Evolutionary conservation across 352 stramenopile species (phyloP).

Genomic region (Pythium sp.): DNA sequence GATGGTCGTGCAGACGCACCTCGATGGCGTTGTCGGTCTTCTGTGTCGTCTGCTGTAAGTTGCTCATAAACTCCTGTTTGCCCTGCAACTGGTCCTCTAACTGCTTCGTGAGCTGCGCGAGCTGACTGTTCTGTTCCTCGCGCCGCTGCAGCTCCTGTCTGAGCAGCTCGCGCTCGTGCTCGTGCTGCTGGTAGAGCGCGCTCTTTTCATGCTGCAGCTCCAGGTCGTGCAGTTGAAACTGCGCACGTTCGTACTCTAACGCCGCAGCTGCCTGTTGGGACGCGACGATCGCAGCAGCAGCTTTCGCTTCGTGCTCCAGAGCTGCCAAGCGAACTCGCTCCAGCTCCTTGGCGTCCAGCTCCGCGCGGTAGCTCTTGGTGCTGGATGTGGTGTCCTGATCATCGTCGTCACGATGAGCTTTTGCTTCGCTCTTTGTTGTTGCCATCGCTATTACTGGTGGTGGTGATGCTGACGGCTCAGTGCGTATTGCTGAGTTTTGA

Average conservation of each 20-base stretch:
- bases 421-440: conserved; percentile 6
- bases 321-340: not conserved
- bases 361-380: not conserved
- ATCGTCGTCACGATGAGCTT: not conserved
- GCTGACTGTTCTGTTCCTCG: conserved; percentile 32
- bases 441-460: not conserved
- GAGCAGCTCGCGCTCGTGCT: conserved; percentile 25
- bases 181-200: conserved; percentile 24
- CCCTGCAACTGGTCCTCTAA: conserved; percentile 33
- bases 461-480: not conserved
- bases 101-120: conserved; percentile 25
- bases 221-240: conserved; percentile 26
- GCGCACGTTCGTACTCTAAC: conserved; percentile 28
- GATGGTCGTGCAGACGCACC: conserved; percentile 17
- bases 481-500: not conserved
- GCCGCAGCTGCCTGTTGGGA: conserved; percentile 19
- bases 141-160: conserved; percentile 24
- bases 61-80: conserved; percentile 27
- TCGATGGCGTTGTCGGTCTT: conserved; percentile 52
- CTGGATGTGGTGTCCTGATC: not conserved
- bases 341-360: conserved; percentile 4
- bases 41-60: conserved; percentile 32
- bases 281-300: conserved; percentile 23
- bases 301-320: not conserved
- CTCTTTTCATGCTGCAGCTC: conserved; percentile 26